A percentile compares a stretch with the other conserved stretches of the same genome.
Evolutionary conservation across 1,139 yeast genomes (phyloP).

Genomic region (Yamadazyma kanchanaburiensis): DNA sequence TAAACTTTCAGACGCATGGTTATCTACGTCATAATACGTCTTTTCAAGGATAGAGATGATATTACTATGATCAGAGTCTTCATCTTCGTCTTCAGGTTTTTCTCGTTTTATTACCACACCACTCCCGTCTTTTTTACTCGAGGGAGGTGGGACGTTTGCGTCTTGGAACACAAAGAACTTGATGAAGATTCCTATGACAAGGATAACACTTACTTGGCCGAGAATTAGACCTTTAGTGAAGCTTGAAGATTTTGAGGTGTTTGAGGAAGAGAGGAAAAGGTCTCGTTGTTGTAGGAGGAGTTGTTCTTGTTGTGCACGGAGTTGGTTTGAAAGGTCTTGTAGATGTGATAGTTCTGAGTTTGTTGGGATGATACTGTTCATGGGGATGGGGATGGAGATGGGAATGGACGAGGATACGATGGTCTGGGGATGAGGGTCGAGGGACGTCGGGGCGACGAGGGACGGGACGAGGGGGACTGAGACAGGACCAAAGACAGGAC

Average conservation of each 20-base stretch:
- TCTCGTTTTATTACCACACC: constrained; percentile 38
- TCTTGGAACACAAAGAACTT: constrained; percentile 91
- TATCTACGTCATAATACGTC: constrained; percentile 86
- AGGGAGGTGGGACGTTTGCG: constrained; percentile 36
- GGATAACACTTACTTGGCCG: constrained; percentile 82
- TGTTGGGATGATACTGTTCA: too few species aligned
- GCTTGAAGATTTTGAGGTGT: constrained; percentile 43
- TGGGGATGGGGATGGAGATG: too few species aligned
- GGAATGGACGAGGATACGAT: too few species aligned
- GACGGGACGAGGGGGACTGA: too few species aligned
- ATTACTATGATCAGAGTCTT: constrained; percentile 12
- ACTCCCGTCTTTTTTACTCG: constrained; percentile 28
- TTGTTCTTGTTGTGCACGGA: constrained; percentile 31
- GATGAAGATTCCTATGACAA: constrained; percentile 71
- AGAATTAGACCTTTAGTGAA: constrained; percentile 74
- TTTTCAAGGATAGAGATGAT: constrained; percentile 66
- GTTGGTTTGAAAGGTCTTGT: constrained; percentile 27
- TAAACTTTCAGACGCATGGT: constrained; percentile 83
- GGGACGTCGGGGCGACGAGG: too few species aligned
- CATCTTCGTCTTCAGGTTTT: constrained; percentile 19
- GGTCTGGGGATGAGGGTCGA: too few species aligned
- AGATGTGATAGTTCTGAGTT: too few species aligned
- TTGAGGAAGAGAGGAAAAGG: constrained; percentile 14
- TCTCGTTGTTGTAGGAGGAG: constrained; percentile 28
- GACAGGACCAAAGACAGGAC: too few species aligned